Base-by-base conservation (phyloP, 176 grass and related monocot genomes). In the Paspalum vaginatum region DNA sequence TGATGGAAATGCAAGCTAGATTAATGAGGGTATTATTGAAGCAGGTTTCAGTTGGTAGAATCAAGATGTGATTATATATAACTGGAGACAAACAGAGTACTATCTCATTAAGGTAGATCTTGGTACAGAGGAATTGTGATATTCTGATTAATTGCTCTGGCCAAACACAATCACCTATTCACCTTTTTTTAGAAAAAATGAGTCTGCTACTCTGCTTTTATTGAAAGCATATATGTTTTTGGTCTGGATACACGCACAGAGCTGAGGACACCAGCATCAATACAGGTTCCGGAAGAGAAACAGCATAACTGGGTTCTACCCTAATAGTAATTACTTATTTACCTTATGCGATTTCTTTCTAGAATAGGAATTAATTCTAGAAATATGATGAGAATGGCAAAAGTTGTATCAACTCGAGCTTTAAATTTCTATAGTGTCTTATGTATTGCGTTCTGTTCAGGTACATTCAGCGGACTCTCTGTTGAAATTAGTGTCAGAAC, bases 381-480 rank as follows among this genome's bases (percentile, higher is more conserved):
- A 80, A 80, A 78, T 63, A 45, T 62, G 27, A 78, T 22, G 5
- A 47, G 50, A 50, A 38, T 49, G 12, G 12, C 22, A 55, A 72
- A 32, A 13, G 38, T 6, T 72, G 13, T 18, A 27, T 54, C 39
- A 42, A 39, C 26, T 27, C 52, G 50, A 43, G 66, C 50, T 45
- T 55, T 2, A 64, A 48, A 68, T 27, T 47, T 78, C 66, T 15
- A 18, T 76, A 5, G 58, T 27, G 24, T 9, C 68, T 47, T 65
- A 18, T 61, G 37, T 49, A 74, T 52, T 78, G 32, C 17, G 45
- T 67, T 82, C 54, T 82, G 63, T 76, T 69, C 56, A 98, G 96
- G 88, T 93, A 43, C 88, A 95, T 87, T 86, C 96, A 54, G 90
- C 92, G 8, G 96, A 98, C 66, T 89, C 90, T 64, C 39, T 98